Evolutionary conservation across 1,284 basidiomycete species (phyloP).

Genomic region (Athelia psychrophila): DNA sequence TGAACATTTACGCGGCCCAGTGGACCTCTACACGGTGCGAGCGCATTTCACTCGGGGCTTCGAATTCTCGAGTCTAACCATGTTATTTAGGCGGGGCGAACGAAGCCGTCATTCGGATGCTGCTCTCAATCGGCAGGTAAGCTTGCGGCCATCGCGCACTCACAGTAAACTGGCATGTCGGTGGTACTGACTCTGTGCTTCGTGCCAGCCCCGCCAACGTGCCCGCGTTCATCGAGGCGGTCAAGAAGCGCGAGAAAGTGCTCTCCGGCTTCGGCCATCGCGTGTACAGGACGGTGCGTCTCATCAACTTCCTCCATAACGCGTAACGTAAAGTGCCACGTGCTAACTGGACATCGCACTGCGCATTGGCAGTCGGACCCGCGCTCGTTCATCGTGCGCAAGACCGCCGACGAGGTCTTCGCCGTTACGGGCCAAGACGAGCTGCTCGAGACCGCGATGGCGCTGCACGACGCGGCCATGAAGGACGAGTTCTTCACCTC

Average conservation of each 20-base stretch:
- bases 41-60: too few relatives aligned
- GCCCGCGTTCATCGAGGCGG: slow-evolving; percentile 78
- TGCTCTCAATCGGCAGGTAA: slow-evolving; percentile 80
- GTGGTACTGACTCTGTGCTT: too few relatives aligned
- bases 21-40: slow-evolving; percentile 73
- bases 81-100: slow-evolving; percentile 67
- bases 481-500: slow-evolving; percentile 84
- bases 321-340: too few relatives aligned
- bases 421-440: slow-evolving; percentile 81
- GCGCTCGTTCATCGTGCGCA: slow-evolving; percentile 82
- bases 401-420: slow-evolving; percentile 87
- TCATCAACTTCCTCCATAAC: too few relatives aligned
- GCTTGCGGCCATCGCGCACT: too few relatives aligned
- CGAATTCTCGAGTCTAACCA: too few relatives aligned
- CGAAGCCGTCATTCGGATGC: slow-evolving; percentile 88
- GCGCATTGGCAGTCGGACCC: slow-evolving; percentile 65
- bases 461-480: slow-evolving; percentile 82
- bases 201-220: slow-evolving; percentile 80
- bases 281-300: slow-evolving; percentile 76
- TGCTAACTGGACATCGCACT: too few relatives aligned
- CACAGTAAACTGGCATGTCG: too few relatives aligned
- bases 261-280: slow-evolving; percentile 85
- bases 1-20: slow-evolving; percentile 30
- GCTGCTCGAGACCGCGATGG: slow-evolving; percentile 84
- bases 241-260: slow-evolving; percentile 83